A percentile compares a stretch with the other conserved stretches of the same genome.
Evolutionary conservation across 2,329 filamentous ascomycete genomes (phyloP).

Genomic region (Colletotrichum liriopes): DNA sequence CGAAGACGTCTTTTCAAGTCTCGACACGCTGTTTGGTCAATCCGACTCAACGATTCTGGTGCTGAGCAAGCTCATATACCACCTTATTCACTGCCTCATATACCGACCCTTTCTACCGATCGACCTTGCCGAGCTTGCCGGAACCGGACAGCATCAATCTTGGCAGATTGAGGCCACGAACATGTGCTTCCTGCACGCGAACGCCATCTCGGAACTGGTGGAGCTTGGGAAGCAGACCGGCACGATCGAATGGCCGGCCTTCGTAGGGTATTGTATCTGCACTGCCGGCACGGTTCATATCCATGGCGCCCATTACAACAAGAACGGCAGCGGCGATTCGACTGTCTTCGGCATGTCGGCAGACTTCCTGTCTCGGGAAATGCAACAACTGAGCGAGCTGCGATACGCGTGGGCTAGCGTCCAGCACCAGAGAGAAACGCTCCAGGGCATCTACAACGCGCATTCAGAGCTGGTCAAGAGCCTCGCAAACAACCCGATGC

Average conservation of each 20-base stretch:
- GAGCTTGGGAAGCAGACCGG: conserved; percentile 83
- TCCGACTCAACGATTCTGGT: conserved; percentile 84
- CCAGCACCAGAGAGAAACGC: conserved; percentile 84
- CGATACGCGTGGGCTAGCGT: conserved; percentile 83
- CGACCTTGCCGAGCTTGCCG: conserved; percentile 84
- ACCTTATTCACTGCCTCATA: conserved; percentile 88
- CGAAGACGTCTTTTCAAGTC: conserved; percentile 82
- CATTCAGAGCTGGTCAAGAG: conserved; percentile 86
- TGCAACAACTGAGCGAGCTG: conserved; percentile 84
- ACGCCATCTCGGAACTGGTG: conserved; percentile 87
- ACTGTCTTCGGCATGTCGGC: conserved; percentile 75
- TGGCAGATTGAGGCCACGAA: conserved; percentile 96
- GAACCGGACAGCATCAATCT: conserved; percentile 87
- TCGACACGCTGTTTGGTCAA: conserved; percentile 83
- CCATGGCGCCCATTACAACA: conserved; percentile 85
- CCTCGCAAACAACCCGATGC: conserved; percentile 76
- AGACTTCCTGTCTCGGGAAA: conserved; percentile 82
- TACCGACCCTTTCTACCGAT: conserved; percentile 91
- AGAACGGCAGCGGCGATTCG: conserved; percentile 66
- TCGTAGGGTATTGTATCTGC: conserved; percentile 89
- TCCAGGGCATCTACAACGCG: conserved; percentile 84
- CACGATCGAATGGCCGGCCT: conserved; percentile 87
- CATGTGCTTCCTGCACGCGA: conserved; percentile 88
- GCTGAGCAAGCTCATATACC: conserved; percentile 88
- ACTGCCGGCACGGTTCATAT: conserved; percentile 91